phyloP scores from a whole-genome alignment of 2,329 filamentous ascomycete genomes.

The Colletotrichum horii region DNA sequence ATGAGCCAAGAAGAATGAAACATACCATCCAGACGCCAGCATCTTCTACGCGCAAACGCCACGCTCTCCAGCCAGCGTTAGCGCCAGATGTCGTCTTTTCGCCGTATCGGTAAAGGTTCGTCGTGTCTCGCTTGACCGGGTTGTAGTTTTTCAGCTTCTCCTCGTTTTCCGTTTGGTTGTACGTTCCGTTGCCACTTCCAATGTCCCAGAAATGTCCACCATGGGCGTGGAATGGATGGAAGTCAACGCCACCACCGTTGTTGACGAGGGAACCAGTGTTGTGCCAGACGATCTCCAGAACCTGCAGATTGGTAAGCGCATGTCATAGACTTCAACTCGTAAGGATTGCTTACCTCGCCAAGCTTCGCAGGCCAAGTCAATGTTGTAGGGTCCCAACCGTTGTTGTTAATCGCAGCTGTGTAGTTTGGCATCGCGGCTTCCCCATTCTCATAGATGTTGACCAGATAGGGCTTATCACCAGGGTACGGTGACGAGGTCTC shows the following conservation, averaged over 20 bases:
- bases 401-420: conserved; percentile 50
- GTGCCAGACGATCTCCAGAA: conserved; percentile 12
- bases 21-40: conserved; percentile 63
- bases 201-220: conserved; percentile 60
- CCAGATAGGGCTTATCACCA: conserved; percentile 47
- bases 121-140: conserved; percentile 50
- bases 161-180: conserved; percentile 55
- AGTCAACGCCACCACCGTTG: conserved; percentile 43
- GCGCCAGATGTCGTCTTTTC: conserved; percentile 40
- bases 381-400: conserved; percentile 58
- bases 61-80: conserved; percentile 63
- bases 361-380: conserved; percentile 56
- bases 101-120: conserved; percentile 61
- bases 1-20: not conserved
- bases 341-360: conserved; percentile 62
- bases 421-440: conserved; percentile 53
- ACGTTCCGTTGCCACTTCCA: conserved; percentile 57
- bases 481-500: conserved; percentile 28
- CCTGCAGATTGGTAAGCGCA: not conserved
- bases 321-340: conserved; percentile 43
- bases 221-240: conserved; percentile 61
- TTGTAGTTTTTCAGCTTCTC: conserved; percentile 30
- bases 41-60: conserved; percentile 55
- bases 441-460: conserved; percentile 56
- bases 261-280: conserved; percentile 27